Base-by-base conservation (phyloP, 2,329 filamentous ascomycete species). In the Ceratocystis cacaofunesta region DNA sequence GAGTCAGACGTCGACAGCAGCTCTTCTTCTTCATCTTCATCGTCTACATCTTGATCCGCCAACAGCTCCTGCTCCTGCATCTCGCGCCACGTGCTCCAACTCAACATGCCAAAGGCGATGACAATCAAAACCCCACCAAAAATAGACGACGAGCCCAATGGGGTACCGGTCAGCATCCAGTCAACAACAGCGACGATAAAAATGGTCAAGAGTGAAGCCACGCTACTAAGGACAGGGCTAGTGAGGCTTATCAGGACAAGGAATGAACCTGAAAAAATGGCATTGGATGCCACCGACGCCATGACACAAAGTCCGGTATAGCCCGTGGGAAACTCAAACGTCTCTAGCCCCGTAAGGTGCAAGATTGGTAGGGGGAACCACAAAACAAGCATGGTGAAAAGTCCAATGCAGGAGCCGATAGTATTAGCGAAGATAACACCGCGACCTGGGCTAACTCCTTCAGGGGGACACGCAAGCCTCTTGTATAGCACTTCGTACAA, bases 401-500 rank as follows among this genome's bases (percentile, higher is more conserved):
- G 71, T 2, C 94, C 94, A 69, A 99, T 94, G 72, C 92, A 78
- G 69, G 86, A 89, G 64, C 90, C 94, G 72, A 97, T 94, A 0
- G 89, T 87, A 73, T 95, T 97, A 71, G 94, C 92, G 71, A 99
- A 97, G 68, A 97, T 86, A 80, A 95, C 94, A 70, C 91, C 92
- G n/a, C 92, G 85, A n/a, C 83, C 85, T 0, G 94, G 84, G 55
- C 84, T 87, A 64, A 86, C 89, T 62, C 91, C 92, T 70, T 96
- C 92, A 0, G 94, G 94, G 10, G 94, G 94, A 73, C 94, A 99
- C 15, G 92, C 92, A 67, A 86, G 85, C 67, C 87, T 86, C 79
- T 99, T 99, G 78, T 99, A 99, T 48, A 99, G 76, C 5, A 99
- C 94, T 75, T 99, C 94, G 75, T 99, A 99, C 61, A 99, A 85